These are phyloP conservation scores for Penicillium sp. DNA, from an alignment of 2,329 filamentous ascomycete species.

Conservation along the genomic window DNA sequence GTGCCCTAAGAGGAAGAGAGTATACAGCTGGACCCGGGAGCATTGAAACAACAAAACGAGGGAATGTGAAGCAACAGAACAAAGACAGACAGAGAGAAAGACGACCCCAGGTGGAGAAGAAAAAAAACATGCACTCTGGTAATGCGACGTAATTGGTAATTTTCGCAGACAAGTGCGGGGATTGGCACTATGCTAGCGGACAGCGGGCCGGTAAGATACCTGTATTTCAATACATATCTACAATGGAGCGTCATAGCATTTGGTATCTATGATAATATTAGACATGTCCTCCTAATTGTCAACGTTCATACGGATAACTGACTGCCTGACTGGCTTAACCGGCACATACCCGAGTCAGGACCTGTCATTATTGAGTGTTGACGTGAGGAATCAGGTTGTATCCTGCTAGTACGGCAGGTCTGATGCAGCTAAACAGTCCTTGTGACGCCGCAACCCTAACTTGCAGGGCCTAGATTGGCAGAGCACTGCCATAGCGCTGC, in stretches of 20 bases:
- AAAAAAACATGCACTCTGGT: not conserved
- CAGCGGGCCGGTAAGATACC: not conserved
- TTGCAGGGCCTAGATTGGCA: not conserved
- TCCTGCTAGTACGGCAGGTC: not conserved
- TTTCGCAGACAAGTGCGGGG: not conserved
- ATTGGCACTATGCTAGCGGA: not conserved
- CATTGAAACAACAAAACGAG: not conserved
- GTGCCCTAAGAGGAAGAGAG: not conserved
- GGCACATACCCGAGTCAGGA: not conserved
- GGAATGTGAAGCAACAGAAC: not conserved
- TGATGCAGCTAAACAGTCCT: not conserved
- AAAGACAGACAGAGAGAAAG: not conserved
- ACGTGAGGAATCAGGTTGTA: not conserved
- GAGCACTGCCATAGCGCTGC: not conserved
- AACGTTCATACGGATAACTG: too few relatives aligned
- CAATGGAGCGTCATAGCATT: too few relatives aligned
- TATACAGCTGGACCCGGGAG: not conserved
- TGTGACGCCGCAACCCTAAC: conserved; percentile 8
- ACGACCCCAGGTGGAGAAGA: not conserved
- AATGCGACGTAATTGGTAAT: not conserved
- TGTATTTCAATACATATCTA: not conserved
- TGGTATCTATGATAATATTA: too few relatives aligned
- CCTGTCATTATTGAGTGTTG: not conserved
- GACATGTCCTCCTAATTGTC: too few relatives aligned
- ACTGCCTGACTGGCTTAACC: not conserved